phyloP scores from a whole-genome alignment of 768 basidiomycete genomes.

The Psilocybe cyanescens region DNA sequence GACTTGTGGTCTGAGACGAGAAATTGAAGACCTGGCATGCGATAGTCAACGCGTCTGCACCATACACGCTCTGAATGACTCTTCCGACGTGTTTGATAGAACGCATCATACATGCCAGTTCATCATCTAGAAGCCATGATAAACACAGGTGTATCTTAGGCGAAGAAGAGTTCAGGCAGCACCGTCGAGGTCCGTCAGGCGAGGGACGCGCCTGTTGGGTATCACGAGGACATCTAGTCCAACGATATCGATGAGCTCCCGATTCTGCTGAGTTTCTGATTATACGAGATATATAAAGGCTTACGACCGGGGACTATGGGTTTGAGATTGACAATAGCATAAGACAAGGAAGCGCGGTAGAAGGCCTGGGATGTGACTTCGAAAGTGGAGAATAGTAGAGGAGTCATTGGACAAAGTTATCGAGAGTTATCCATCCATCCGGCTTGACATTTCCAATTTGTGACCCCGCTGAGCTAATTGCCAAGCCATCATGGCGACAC shows the following conservation, averaged over 20 bases:
- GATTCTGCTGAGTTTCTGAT: background rate
- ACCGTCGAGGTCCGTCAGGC: constrained; percentile 61
- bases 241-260: constrained; percentile 1
- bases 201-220: constrained; percentile 56
- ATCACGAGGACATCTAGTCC: constrained; percentile 64
- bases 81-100: constrained; percentile 80
- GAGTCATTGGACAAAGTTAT: constrained; percentile 25
- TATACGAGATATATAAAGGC: constrained; percentile 25
- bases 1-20: background rate
- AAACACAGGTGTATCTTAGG: background rate
- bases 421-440: too few relatives aligned
- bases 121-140: constrained; percentile 42
- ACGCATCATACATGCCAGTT: constrained; percentile 80
- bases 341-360: constrained; percentile 68
- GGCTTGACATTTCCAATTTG: too few relatives aligned
- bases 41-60: constrained; percentile 82
- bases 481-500: too few relatives aligned
- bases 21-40: constrained; percentile 74
- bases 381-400: constrained; percentile 74
- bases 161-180: background rate
- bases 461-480: too few relatives aligned
- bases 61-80: constrained; percentile 82
- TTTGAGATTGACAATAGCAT: constrained; percentile 93
- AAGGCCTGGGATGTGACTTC: constrained; percentile 81
- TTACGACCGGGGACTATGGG: constrained; percentile 93